phyloP scores from a whole-genome alignment of 2,329 filamentous ascomycete species.

The Penicillium hordei region DNA sequence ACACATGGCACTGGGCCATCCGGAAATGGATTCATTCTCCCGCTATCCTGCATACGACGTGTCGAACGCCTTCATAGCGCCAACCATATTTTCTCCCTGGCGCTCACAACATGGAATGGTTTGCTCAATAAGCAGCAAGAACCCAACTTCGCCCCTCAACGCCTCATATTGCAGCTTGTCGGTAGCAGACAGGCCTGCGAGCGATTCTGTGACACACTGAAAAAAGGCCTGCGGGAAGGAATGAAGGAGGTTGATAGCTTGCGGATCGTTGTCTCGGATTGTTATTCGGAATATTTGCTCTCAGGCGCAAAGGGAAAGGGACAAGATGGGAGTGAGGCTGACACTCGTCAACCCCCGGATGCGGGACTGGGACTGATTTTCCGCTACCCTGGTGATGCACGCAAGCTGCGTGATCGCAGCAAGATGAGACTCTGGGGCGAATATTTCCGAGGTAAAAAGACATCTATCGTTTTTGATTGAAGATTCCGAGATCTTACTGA shows the following conservation, averaged over 20 bases:
- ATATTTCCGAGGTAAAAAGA: slow-evolving; percentile 65
- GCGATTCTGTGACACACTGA: slow-evolving; percentile 92
- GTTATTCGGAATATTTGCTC: slow-evolving; percentile 85
- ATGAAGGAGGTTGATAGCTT: slow-evolving; percentile 86
- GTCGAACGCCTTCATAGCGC: slow-evolving; percentile 93
- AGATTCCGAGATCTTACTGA: slow-evolving; percentile 11
- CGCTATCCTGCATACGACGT: slow-evolving; percentile 83
- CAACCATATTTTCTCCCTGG: slow-evolving; percentile 86
- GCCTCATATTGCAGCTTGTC: slow-evolving; percentile 86
- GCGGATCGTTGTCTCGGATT: slow-evolving; percentile 74
- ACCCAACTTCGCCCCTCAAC: slow-evolving; percentile 67
- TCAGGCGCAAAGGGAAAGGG: slow-evolving; percentile 43
- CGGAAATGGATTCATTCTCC: slow-evolving; percentile 93
- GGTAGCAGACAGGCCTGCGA: slow-evolving; percentile 88
- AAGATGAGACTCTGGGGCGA: slow-evolving; percentile 98
- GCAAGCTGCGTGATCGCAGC: slow-evolving; percentile 88
- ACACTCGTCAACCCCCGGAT: slow-evolving; percentile 67
- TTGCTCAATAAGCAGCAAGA: slow-evolving; percentile 59
- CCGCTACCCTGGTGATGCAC: slow-evolving; percentile 89
- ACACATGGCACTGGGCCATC: slow-evolving; percentile 90
- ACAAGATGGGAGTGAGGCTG: slow-evolving; percentile 55
- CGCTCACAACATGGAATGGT: slow-evolving; percentile 91
- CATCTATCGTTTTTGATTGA: not conserved
- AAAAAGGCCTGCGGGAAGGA: slow-evolving; percentile 80
- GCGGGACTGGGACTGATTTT: slow-evolving; percentile 91